Evolutionary conservation across 768 basidiomycete species (phyloP), one percentile per base, ranked within the genome.

Genomic region (Termitomyces sp.): DNA sequence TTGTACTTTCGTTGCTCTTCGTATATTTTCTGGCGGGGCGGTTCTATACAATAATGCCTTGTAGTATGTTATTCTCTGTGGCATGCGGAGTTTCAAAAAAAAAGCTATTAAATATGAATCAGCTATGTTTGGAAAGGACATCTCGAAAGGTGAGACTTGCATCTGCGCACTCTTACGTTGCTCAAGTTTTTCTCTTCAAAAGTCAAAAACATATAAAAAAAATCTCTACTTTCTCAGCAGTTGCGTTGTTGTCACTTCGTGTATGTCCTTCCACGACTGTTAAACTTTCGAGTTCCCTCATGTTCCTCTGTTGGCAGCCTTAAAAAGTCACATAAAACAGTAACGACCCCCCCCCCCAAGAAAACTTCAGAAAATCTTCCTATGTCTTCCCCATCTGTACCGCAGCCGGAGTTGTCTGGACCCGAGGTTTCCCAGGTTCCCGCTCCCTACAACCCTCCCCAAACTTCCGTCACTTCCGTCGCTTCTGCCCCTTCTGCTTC

Each of bases 321-420:
- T 77, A 38, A 87, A 90, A 91, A 89, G 82, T 79, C 62, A 75
- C 80, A 86, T 82, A 86, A 90, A 90, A 85, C 89, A 92, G 90
- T 92, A 92, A 92, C 90, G 90, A 92, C 87, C 82, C 72, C 76
- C 82, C 72, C 76, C 69, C 37, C 16, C 32, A 46, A 44, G 75
- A 73, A 80, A 79, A 72, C 68, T 66, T 61, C 61, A 65, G 58
- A 71, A 82, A 83, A 82, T 75, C 69, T 57, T 61, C 69, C 65
- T 59, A 87, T 86, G 85, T 82, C 86, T 73, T 79, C 82, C 66
- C 75, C 68, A 40, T 51, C 50, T 40, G 50, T 27, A 77, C 79
- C 73, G 63, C 77, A 79, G 69, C 72, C 79, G 63, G 84, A 86
- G 70, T 70, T 77, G 66, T 80, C 75, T 57, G 76, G 76, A 61